Evolutionary conservation across 2,329 filamentous ascomycete species (phyloP).

Genomic region (Mariannaea elegans): DNA sequence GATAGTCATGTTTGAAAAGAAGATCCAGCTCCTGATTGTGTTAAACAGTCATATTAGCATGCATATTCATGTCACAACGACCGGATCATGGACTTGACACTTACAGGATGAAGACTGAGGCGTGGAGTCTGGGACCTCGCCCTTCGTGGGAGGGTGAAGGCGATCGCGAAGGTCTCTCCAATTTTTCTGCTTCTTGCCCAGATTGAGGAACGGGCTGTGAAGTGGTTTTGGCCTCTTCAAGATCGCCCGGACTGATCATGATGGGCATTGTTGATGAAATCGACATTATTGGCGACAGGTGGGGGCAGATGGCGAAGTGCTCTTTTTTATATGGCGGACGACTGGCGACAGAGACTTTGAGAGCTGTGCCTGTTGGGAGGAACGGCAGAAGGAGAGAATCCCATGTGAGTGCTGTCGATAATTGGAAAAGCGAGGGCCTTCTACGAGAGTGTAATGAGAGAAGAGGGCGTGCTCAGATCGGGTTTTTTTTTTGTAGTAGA

Average conservation of each 20-base stretch:
- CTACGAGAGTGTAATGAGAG: not conserved
- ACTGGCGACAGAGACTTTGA: not conserved
- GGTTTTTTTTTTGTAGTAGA: too few relatives aligned
- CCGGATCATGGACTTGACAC: not conserved
- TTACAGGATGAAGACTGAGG: slow-evolving; percentile 19
- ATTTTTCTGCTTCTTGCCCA: slow-evolving; percentile 11
- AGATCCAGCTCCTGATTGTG: slow-evolving; percentile 73
- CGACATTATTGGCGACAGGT: not conserved
- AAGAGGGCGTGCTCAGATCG: too few relatives aligned
- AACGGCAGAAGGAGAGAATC: not conserved
- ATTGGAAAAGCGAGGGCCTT: not conserved
- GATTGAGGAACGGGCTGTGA: slow-evolving; percentile 18
- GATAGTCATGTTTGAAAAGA: slow-evolving; percentile 85
- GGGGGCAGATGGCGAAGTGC: not conserved
- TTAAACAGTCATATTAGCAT: slow-evolving; percentile 22
- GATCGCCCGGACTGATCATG: slow-evolving; percentile 16
- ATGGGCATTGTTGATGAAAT: not conserved
- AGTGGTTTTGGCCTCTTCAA: slow-evolving; percentile 17
- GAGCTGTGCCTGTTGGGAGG: not conserved
- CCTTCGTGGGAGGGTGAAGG: not conserved
- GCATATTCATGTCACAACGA: not conserved
- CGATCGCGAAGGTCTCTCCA: not conserved
- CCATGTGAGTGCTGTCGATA: not conserved
- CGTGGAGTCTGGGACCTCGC: slow-evolving; percentile 15
- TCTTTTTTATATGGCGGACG: not conserved